These are phyloP conservation scores for Acanthamoeba sp. DNA, from an alignment of 208 protist genomes.

Conservation along the genomic window DNA sequence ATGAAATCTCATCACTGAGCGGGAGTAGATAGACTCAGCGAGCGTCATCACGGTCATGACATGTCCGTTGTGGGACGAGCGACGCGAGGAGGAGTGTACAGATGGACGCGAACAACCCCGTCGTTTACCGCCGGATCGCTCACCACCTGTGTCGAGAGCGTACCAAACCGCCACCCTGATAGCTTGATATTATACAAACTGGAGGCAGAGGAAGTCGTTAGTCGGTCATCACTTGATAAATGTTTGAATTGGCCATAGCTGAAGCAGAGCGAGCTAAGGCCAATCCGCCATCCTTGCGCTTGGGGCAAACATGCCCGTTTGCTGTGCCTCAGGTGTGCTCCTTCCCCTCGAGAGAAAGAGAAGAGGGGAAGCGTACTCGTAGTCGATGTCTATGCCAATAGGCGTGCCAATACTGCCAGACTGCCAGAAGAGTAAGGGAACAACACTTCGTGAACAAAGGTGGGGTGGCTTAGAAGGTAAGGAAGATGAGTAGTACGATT, in stretches of 20 bases:
- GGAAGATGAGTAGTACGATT: too few species aligned
- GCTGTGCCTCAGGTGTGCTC: too few species aligned
- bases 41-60: not conserved
- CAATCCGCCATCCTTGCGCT: too few species aligned
- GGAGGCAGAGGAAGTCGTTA: too few species aligned
- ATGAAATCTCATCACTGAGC: not conserved
- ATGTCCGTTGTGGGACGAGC: not conserved
- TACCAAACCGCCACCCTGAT: not conserved
- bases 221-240: too few species aligned
- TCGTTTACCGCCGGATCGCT: not conserved
- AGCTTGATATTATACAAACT: slow-evolving; percentile 50
- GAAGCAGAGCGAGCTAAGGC: too few species aligned
- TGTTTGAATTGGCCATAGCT: too few species aligned
- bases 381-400: slow-evolving; percentile 54
- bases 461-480: too few species aligned
- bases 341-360: too few species aligned
- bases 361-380: not conserved
- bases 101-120: slow-evolving; percentile 37
- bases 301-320: too few species aligned
- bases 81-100: not conserved
- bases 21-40: not conserved
- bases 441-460: not conserved
- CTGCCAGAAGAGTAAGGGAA: not conserved
- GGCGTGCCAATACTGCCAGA: slow-evolving; percentile 57
- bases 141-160: slow-evolving; percentile 10